A percentile compares a stretch with the other conserved stretches of the same genome.
Conservation (phyloP, 148 eudicot species). For the Chenopodium formosanum region DNA sequence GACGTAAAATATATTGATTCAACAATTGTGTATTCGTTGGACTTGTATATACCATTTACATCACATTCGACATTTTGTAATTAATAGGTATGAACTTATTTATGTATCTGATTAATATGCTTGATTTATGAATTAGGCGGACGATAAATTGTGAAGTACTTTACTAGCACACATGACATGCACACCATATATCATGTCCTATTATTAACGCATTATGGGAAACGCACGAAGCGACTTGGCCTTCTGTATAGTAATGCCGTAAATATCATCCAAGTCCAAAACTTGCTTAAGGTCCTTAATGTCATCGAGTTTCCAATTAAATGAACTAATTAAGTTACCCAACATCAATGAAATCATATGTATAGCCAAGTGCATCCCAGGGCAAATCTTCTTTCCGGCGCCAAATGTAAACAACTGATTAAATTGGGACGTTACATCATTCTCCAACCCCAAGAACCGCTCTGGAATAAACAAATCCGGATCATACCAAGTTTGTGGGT, state of each 20-base stretch:
- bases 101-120: too few relatives aligned
- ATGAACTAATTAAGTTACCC: constrained; percentile 41
- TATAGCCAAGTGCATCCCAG: constrained; percentile 46
- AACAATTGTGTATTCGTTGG: too few relatives aligned
- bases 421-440: constrained; percentile 47
- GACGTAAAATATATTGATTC: too few relatives aligned
- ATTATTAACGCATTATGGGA: neutral
- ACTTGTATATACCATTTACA: too few relatives aligned
- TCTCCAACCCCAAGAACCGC: constrained; percentile 44
- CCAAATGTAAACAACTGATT: constrained; percentile 43
- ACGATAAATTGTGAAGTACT: too few relatives aligned
- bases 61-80: too few relatives aligned
- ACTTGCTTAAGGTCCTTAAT: neutral
- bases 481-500: constrained; percentile 39
- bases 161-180: too few relatives aligned
- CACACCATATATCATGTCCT: too few relatives aligned
- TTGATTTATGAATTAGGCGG: too few relatives aligned
- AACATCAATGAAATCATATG: constrained; percentile 29
- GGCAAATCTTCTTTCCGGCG: constrained; percentile 59
- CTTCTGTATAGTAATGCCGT: constrained; percentile 38
- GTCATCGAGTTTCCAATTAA: constrained; percentile 46
- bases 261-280: constrained; percentile 41
- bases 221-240: constrained; percentile 21
- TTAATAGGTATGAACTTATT: too few relatives aligned
- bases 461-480: constrained; percentile 48